Evolutionary conservation across 352 stramenopile species (phyloP).

Genomic region (Phytophthora crassamura): DNA sequence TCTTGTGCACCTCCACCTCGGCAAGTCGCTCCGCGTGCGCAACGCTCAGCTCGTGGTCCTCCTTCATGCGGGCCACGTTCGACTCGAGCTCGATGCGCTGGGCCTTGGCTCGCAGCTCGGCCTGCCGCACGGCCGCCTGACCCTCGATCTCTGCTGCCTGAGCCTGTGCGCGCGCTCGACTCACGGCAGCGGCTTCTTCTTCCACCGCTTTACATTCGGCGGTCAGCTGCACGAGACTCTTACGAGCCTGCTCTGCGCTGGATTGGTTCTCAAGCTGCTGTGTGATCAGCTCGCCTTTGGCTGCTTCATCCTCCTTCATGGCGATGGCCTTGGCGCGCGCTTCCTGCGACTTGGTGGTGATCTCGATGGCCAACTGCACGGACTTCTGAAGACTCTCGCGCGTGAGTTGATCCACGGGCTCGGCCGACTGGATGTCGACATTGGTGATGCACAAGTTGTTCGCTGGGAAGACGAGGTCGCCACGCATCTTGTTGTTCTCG

Average conservation of each 20-base stretch:
- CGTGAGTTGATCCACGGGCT: constrained; percentile 76
- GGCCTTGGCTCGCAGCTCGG: constrained; percentile 70
- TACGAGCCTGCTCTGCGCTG: constrained; percentile 70
- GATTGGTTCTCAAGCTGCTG: constrained; percentile 86
- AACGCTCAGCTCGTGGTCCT: constrained; percentile 71
- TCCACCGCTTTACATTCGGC: constrained; percentile 77
- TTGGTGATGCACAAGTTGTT: constrained; percentile 87
- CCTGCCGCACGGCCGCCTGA: constrained; percentile 71
- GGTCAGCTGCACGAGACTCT: constrained; percentile 77
- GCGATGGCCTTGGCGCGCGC: constrained; percentile 78
- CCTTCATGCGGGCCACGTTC: constrained; percentile 56
- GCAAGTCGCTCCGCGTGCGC: constrained; percentile 64
- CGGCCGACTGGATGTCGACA: constrained; percentile 82
- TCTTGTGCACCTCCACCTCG: constrained; percentile 77
- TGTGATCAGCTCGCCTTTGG: constrained; percentile 72
- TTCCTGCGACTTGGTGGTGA: constrained; percentile 87
- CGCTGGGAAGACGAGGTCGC: constrained; percentile 67
- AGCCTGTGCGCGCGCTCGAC: constrained; percentile 59
- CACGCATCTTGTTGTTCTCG: constrained; percentile 56
- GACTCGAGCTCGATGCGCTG: constrained; percentile 74
- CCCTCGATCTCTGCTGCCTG: constrained; percentile 81
- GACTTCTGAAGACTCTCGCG: constrained; percentile 83
- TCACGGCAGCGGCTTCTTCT: constrained; percentile 69
- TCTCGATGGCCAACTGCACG: constrained; percentile 85
- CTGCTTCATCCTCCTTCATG: constrained; percentile 85